Evolutionary conservation across 2,329 filamentous ascomycete genomes (phyloP).

Genomic region (Metarhizium rileyi): DNA sequence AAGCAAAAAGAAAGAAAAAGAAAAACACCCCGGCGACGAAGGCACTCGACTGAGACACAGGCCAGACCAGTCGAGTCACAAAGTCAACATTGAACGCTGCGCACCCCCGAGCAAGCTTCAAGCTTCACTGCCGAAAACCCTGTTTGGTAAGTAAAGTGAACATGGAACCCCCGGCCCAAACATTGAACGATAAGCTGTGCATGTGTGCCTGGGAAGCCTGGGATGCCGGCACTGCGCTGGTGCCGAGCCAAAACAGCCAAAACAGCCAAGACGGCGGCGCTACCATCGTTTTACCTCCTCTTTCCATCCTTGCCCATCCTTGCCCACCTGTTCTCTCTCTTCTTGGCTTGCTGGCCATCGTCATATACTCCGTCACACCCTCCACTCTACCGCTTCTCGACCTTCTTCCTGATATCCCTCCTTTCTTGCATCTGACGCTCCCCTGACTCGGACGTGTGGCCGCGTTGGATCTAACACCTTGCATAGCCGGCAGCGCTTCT

Average conservation of each 20-base stretch:
- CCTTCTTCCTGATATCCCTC: background rate
- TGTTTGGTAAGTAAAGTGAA: background rate
- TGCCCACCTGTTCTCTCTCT: background rate
- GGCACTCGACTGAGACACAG: background rate
- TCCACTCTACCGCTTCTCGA: background rate
- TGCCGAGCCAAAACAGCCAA: no score
- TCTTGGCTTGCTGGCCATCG: background rate
- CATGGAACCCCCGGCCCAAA: background rate
- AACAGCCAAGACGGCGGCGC: no score
- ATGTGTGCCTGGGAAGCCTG: no score
- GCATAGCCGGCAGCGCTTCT: background rate
- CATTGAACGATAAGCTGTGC: no score
- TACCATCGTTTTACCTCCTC: no score
- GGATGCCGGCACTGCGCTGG: no score
- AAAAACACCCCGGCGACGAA: background rate
- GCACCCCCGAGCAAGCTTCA: constrained; percentile 1
- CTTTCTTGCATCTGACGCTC: background rate
- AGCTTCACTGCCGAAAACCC: background rate
- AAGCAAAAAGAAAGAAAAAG: no score
- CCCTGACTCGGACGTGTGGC: no score
- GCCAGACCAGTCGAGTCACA: no score
- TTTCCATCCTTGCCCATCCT: background rate
- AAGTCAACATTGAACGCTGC: no score
- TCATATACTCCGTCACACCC: background rate
- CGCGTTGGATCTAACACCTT: background rate